A percentile compares a stretch with the other conserved stretches of the same genome.
phyloP scores from a whole-genome alignment of 208 protist genomes.

The Acanthamoeba sp. region DNA sequence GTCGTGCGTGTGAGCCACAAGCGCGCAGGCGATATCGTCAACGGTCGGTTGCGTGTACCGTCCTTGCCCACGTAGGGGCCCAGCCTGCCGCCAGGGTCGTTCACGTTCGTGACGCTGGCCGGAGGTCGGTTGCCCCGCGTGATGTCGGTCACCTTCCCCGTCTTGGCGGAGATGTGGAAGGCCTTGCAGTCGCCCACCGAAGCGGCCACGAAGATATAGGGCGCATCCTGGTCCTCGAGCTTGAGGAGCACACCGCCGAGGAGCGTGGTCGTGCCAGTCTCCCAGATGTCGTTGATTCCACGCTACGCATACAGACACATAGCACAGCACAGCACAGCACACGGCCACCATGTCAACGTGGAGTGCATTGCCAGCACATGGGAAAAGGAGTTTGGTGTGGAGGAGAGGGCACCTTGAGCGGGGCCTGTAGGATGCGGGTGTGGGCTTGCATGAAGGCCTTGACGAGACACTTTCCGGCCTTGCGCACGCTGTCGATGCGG shows the following conservation, averaged over 20 bases:
- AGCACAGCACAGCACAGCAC: background rate
- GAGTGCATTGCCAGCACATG: background rate
- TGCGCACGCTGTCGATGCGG: conserved; percentile 18
- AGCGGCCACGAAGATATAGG: conserved; percentile 77
- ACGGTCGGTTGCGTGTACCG: background rate
- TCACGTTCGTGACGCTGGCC: conserved; percentile 74
- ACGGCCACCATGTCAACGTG: background rate
- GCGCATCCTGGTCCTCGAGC: background rate
- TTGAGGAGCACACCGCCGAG: conserved; percentile 78
- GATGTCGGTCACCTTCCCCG: conserved; percentile 79
- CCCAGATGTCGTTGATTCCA: conserved; percentile 82
- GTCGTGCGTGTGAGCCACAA: background rate
- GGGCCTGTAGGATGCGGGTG: conserved; percentile 77
- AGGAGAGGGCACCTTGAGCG: conserved; percentile 44
- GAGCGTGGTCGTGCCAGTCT: conserved; percentile 82
- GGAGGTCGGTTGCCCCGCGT: conserved; percentile 78
- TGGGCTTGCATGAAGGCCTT: conserved; percentile 62
- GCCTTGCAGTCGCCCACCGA: conserved; percentile 84
- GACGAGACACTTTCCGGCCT: conserved; percentile 28
- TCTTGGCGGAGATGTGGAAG: conserved; percentile 70
- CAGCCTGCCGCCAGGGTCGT: conserved; percentile 82
- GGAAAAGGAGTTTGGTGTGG: too few species aligned
- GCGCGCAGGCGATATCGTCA: too few species aligned
- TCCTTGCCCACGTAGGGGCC: conserved; percentile 82
- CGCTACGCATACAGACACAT: background rate